phyloP scores from a whole-genome alignment of 1,284 basidiomycete species.

The Blastosporella zonata region DNA sequence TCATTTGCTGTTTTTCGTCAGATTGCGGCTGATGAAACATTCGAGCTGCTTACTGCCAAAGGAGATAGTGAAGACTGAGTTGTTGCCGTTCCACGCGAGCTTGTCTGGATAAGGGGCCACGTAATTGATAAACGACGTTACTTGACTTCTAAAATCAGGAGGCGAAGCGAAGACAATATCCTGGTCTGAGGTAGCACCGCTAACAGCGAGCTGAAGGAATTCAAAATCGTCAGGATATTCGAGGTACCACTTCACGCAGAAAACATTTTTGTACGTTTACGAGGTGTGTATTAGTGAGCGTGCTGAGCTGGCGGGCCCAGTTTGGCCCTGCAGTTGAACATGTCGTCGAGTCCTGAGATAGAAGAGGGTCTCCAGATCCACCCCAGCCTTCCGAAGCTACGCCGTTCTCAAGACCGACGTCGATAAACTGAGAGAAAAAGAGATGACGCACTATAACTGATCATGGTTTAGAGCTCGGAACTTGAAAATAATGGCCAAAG shows the following conservation, averaged over 20 bases:
- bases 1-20: slow-evolving; percentile 18
- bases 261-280: slow-evolving; percentile 4
- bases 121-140: slow-evolving; percentile 17
- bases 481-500: too few species aligned
- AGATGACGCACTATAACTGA: slow-evolving; percentile 17
- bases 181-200: slow-evolving; percentile 19
- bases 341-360: slow-evolving; percentile 2
- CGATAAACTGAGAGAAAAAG: background rate
- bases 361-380: slow-evolving; percentile 13
- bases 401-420: background rate
- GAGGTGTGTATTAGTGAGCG: slow-evolving; percentile 11
- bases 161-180: slow-evolving; percentile 19
- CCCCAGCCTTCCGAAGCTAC: slow-evolving; percentile 16
- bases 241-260: too few species aligned
- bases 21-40: background rate
- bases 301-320: slow-evolving; percentile 15
- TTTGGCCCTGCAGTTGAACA: slow-evolving; percentile 19
- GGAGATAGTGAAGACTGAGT: slow-evolving; percentile 20
- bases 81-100: slow-evolving; percentile 18
- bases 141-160: slow-evolving; percentile 22
- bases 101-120: slow-evolving; percentile 17
- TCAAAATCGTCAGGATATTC: background rate
- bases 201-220: slow-evolving; percentile 18
- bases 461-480: background rate
- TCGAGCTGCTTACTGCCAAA: slow-evolving; percentile 20